phyloP scores from a whole-genome alignment of 352 stramenopile species.

The Globisporangium polare region DNA sequence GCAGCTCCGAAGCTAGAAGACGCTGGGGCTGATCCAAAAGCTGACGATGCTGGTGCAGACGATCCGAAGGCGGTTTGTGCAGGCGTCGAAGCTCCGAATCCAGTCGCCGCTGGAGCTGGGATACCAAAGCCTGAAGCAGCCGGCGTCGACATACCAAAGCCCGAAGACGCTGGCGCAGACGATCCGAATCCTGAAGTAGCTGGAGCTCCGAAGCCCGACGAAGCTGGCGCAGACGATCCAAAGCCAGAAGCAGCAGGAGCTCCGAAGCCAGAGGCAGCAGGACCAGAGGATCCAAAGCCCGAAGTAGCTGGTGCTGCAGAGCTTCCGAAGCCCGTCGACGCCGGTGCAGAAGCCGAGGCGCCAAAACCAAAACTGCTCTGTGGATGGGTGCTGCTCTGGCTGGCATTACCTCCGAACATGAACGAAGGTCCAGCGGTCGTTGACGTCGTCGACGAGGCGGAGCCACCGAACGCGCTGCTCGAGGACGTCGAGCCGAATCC shows the following conservation, averaged over 20 bases:
- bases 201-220: conserved; percentile 31
- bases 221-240: conserved; percentile 29
- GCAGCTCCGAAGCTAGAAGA: conserved; percentile 24
- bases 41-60: conserved; percentile 8
- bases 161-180: conserved; percentile 10
- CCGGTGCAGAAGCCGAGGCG: not conserved
- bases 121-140: conserved; percentile 12
- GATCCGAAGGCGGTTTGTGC: conserved; percentile 1
- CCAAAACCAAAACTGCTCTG: conserved; percentile 3
- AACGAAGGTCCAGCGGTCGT: conserved; percentile 19
- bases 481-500: conserved; percentile 20
- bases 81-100: conserved; percentile 8
- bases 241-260: conserved; percentile 36
- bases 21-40: conserved; percentile 12
- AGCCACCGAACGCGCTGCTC: conserved; percentile 17
- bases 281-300: conserved; percentile 13
- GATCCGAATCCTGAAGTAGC: conserved; percentile 20
- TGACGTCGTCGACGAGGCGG: not conserved
- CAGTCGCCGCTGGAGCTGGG: conserved; percentile 1
- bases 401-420: conserved; percentile 22
- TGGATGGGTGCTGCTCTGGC: conserved; percentile 5
- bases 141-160: conserved; percentile 20
- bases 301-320: conserved; percentile 1
- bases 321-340: conserved; percentile 17
- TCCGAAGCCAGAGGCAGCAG: conserved; percentile 34